Base-by-base conservation (phyloP, 1,284 basidiomycete genomes). In the Entoloma clypeatum region DNA sequence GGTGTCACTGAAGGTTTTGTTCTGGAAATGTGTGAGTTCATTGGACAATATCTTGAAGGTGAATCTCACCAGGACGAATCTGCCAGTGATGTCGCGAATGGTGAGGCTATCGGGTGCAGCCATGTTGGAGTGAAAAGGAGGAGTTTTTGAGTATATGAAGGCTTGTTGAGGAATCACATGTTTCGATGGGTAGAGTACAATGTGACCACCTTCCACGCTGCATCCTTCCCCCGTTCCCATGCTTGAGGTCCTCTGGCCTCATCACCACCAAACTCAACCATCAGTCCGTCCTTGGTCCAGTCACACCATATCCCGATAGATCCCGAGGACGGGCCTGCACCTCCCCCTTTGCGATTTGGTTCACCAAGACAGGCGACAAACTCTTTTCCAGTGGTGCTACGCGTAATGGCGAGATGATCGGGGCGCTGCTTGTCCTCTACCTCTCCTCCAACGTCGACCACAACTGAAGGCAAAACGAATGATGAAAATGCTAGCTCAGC, bases 241-340 rank as follows among this genome's bases (percentile, higher is more conserved):
- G 86, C 87, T 47, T 86, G 79, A 3, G 84, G 80, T 2, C 88
- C 88, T 43, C 73, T 75, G 9, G 85, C 80, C 49, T 85, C 77
- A 35, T 76, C 73, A 2, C 85, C 86, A 1, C 83, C 85, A 62
- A 89, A 89, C 56, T 92, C 88, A 11, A 89, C 75, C 81, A 89
- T 84, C 17, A 92, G 56, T 1, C 88, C 88, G 42, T 84, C 73
- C 45, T 67, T 72, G n/a, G 77, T 71, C 90, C 90, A 94, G 60
- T 94, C 91, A 51, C 90, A 86, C 87, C 89, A 95, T 47, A 93
- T 91, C 13, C 81, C 81, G 49, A 93, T 87, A 28, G 85, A 89
- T n/a, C 86, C 86, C 7, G 75, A 78, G 9, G 82, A 82, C 6
- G 86, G 86, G 0, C 86, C 88, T 7, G 77, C 69, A 0, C 90